These are phyloP conservation scores for Discostella stelligeroides DNA, from an alignment of 108 stramenopile species.

Conservation along the genomic window DNA sequence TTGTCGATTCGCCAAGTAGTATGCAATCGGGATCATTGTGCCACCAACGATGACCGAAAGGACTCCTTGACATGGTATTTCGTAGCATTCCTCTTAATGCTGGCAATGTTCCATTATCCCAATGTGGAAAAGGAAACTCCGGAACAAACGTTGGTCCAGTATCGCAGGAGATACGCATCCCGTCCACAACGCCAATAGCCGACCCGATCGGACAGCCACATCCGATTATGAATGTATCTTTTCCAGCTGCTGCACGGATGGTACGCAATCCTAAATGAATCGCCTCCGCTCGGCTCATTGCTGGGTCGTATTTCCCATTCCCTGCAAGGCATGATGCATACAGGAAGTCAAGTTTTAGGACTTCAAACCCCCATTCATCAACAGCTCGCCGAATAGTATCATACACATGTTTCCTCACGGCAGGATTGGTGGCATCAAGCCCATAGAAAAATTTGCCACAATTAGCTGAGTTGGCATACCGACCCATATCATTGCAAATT, in stretches of 20 bases:
- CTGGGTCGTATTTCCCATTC: conserved; percentile 83
- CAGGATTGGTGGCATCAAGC: conserved; percentile 89
- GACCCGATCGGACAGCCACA: conserved; percentile 88
- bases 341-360: conserved; percentile 92
- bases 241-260: conserved; percentile 84
- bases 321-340: conserved; percentile 90
- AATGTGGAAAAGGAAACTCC: conserved; percentile 81
- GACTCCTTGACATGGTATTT: conserved; percentile 82
- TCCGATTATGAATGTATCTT: conserved; percentile 82
- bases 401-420: conserved; percentile 72
- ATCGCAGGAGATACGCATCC: conserved; percentile 89
- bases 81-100: conserved; percentile 88
- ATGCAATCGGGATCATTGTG: conserved; percentile 96
- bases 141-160: conserved; percentile 93
- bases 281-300: conserved; percentile 87
- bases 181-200: conserved; percentile 86
- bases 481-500: conserved; percentile 76
- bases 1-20: conserved; percentile 84
- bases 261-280: conserved; percentile 85
- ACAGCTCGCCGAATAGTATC: conserved; percentile 77
- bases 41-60: conserved; percentile 90
- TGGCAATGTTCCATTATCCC: conserved; percentile 93
- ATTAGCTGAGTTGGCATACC: conserved; percentile 86
- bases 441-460: conserved; percentile 96
- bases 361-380: conserved; percentile 86